A percentile compares a stretch with the other conserved stretches of the same genome.
Evolutionary conservation across 106 monocot genomes (phyloP).

Genomic region (Phalaenopsis aphrodite): DNA sequence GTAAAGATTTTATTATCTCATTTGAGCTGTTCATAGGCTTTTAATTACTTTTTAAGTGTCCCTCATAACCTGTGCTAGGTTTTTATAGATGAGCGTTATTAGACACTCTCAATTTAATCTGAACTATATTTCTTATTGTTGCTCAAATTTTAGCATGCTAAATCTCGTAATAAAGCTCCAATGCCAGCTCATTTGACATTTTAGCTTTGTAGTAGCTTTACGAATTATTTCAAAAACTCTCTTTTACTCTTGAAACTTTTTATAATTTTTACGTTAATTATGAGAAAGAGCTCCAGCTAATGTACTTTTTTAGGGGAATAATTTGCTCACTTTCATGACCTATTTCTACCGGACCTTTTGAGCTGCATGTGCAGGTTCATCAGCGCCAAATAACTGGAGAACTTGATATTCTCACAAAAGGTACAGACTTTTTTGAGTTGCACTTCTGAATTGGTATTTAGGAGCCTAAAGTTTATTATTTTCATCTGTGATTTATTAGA

Average conservation of each 20-base stretch:
- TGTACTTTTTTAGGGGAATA: not conserved
- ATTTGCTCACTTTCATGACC: not conserved
- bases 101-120: not conserved
- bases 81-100: not conserved
- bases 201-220: not conserved
- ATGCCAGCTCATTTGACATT: not conserved
- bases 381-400: constrained; percentile 12
- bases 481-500: not conserved
- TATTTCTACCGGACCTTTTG: constrained; percentile 1
- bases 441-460: not conserved
- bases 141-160: not conserved
- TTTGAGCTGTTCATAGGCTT: not conserved
- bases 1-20: not conserved
- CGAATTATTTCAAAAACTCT: not conserved
- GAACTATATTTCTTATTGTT: not conserved
- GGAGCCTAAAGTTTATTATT: not conserved
- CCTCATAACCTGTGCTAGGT: not conserved
- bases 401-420: constrained; percentile 20
- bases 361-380: constrained; percentile 15
- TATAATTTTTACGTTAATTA: not conserved
- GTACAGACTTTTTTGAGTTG: constrained; percentile 8
- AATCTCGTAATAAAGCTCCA: not conserved
- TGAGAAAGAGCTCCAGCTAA: not conserved
- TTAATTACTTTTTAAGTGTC: not conserved
- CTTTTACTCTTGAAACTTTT: not conserved